Evolutionary conservation across 495 filamentous ascomycete genomes (phyloP).

Genomic region (Penicillium verhagenii): DNA sequence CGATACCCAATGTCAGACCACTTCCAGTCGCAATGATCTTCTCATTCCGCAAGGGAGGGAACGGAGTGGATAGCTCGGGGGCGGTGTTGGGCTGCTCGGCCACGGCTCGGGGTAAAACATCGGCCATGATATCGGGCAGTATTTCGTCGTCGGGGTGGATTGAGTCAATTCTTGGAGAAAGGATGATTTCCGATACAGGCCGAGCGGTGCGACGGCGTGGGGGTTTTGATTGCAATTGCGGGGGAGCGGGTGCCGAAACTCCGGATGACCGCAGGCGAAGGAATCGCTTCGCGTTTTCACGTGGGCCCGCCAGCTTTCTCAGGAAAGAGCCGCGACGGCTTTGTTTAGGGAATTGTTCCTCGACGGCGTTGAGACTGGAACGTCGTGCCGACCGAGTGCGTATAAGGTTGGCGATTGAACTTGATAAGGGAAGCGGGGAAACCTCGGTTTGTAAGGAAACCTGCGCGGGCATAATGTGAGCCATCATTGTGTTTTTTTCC

Average conservation of each 20-base stretch:
- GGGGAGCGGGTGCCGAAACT: constrained; percentile 24
- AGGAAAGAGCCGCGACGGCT: constrained; percentile 35
- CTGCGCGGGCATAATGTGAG: constrained; percentile 35
- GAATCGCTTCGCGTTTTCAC: constrained; percentile 51
- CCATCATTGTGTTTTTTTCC: constrained; percentile 27
- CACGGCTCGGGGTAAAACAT: constrained; percentile 26
- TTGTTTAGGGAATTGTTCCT: constrained; percentile 29
- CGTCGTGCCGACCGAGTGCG: constrained; percentile 28
- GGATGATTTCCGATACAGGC: constrained; percentile 44
- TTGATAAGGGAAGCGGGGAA: constrained; percentile 23
- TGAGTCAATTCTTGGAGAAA: constrained; percentile 31
- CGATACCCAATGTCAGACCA: constrained; percentile 68
- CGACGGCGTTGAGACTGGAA: constrained; percentile 20
- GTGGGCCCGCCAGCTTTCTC: constrained; percentile 47
- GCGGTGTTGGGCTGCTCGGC: constrained; percentile 20
- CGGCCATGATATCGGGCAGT: constrained; percentile 30
- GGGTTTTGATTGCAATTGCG: constrained; percentile 18
- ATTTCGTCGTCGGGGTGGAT: constrained; percentile 30
- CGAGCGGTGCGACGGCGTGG: constrained; percentile 22
- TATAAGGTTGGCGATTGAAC: constrained; percentile 27
- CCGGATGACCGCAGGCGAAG: constrained; percentile 43
- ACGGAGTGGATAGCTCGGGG: constrained; percentile 32
- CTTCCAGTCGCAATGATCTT: constrained; percentile 74
- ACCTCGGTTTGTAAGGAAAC: constrained; percentile 25
- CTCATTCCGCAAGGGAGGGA: constrained; percentile 47